These are phyloP conservation scores for Monilinia laxa DNA, from an alignment of 2,329 filamentous ascomycete species.

Conservation along the genomic window DNA sequence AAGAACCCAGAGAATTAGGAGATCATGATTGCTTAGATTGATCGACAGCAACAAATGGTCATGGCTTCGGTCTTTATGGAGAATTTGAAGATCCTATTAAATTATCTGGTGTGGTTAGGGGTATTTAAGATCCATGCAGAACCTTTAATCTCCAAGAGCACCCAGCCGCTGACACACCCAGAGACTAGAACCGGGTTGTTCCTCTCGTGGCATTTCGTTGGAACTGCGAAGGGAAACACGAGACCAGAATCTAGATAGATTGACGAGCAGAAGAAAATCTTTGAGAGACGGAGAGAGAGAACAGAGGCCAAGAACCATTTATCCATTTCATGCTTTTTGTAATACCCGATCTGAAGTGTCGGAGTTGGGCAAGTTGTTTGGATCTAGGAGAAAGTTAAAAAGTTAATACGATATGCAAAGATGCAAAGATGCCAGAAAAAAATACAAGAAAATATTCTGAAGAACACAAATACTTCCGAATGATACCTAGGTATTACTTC, in stretches of 20 bases:
- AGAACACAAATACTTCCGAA: conserved; percentile 17
- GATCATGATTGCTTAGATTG: conserved; percentile 22
- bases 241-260: not conserved
- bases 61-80: conserved; percentile 21
- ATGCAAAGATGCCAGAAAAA: not conserved
- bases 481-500: conserved; percentile 19
- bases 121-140: conserved; percentile 20
- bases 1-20: conserved; percentile 8
- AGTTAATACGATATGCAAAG: not conserved
- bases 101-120: conserved; percentile 15
- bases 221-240: conserved; percentile 5
- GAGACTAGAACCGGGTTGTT: conserved; percentile 17
- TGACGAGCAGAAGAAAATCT: conserved; percentile 4
- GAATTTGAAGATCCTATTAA: conserved; percentile 22
- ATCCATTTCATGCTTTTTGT: conserved; percentile 10
- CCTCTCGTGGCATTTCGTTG: conserved; percentile 11
- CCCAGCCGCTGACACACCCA: conserved; percentile 17
- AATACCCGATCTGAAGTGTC: conserved; percentile 9
- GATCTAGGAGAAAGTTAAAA: conserved; percentile 17
- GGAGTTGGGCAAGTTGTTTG: not conserved
- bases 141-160: conserved; percentile 14
- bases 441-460: not conserved
- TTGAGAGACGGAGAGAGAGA: conserved; percentile 1
- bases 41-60: conserved; percentile 24
- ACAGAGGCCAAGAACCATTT: conserved; percentile 2